Base-by-base conservation (phyloP, 129 eudicot species). In the Lactuca saligna region DNA sequence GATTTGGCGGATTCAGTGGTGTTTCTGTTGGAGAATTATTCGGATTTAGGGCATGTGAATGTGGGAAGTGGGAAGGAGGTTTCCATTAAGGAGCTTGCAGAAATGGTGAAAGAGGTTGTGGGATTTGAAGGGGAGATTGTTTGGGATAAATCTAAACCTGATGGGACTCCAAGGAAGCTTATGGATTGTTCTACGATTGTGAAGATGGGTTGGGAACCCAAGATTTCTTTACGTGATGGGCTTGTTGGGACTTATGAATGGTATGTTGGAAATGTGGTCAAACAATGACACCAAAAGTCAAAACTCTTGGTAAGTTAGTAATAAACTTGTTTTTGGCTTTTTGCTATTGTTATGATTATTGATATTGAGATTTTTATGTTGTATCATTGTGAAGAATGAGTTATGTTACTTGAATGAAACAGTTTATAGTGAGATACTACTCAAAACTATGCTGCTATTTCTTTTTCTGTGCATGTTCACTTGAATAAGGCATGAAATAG, bases 11-110 rank as follows among this genome's bases (percentile, higher is more conserved):
- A 94, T 39, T 84, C 96, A 0, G 79, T 83, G 13, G 90, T 94
- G 50, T 94, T 83, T 66, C 49, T 89, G 84, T 15, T 94, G 91
- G 97, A 94, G 62, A 83, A 76, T 4, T 94, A 94, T 57, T 85
- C 93, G 38, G 99, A 82, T n/a, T 69, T 94, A 78, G 95, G 77
- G 50, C 99, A 94, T 68, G 88, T 94, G 66, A 94, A 94, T 77
- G 97, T 94, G 65, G 99, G 99, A 68, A 94, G 99, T 56, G 99
- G 99, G 75, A 87, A 83, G 70, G 99, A 94, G 84, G 99, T 94
- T 2, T 81, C 78, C 0, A 94, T 94, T 31, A 94, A 87, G 83
- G 99, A 89, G 80, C 81, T 94, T 42, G 99, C 99, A 0, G 97
- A 89, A 82, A 65, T 89, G 83, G 96, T 94, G 64, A 94, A 85